phyloP scores from a whole-genome alignment of 2,329 filamentous ascomycete genomes.

The Fusarium pseudocircinatum region DNA sequence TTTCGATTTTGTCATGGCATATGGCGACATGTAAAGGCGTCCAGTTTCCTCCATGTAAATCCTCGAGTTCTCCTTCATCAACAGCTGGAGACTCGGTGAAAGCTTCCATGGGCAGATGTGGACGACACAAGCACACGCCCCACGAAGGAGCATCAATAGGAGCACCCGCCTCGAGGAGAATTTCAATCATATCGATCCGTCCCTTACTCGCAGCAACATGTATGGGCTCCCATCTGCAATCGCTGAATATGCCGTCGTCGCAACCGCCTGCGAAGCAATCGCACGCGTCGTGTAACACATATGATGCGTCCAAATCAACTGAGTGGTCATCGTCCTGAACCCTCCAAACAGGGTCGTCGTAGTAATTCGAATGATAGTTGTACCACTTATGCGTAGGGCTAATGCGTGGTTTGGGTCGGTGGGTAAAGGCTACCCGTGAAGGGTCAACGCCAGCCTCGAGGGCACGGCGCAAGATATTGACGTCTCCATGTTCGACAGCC shows the following conservation, averaged over 20 bases:
- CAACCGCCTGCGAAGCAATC: conserved; percentile 42
- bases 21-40: conserved; percentile 43
- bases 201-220: conserved; percentile 43
- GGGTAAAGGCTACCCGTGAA: conserved; percentile 39
- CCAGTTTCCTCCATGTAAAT: conserved; percentile 43
- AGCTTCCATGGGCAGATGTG: conserved; percentile 41
- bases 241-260: conserved; percentile 44
- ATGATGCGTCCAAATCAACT: conserved; percentile 40
- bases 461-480: conserved; percentile 35
- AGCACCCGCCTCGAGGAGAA: conserved; percentile 39
- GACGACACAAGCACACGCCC: conserved; percentile 42
- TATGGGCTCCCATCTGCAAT: conserved; percentile 43
- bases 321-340: conserved; percentile 40
- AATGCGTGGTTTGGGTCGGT: conserved; percentile 42
- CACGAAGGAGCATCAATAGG: conserved; percentile 39
- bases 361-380: conserved; percentile 42
- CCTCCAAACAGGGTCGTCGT: conserved; percentile 40
- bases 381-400: conserved; percentile 39
- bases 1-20: conserved; percentile 38
- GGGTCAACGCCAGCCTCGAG: conserved; percentile 40
- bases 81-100: conserved; percentile 40
- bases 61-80: conserved; percentile 42
- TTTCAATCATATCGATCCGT: conserved; percentile 41
- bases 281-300: conserved; percentile 39
- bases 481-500: conserved; percentile 39